Evolutionary conservation across 2,329 filamentous ascomycete genomes (phyloP).

Genomic region (Aschersonia sp.): DNA sequence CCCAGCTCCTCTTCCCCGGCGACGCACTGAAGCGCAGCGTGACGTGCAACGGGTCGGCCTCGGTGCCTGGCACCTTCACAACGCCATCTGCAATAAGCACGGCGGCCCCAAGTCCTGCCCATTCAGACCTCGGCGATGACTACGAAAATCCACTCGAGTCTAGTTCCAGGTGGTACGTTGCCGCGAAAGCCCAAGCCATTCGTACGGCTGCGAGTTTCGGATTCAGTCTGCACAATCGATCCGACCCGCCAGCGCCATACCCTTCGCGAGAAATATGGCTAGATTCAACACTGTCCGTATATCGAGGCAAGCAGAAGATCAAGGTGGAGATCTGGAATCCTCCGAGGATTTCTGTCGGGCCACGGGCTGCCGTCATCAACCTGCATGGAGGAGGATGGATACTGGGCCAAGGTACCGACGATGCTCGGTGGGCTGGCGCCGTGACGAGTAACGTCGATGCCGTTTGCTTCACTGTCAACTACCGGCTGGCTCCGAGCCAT

Average conservation of each 20-base stretch:
- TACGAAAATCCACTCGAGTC: slow-evolving; percentile 29
- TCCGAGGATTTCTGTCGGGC: slow-evolving; percentile 16
- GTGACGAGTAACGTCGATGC: slow-evolving; percentile 37
- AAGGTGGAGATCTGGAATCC: slow-evolving; percentile 32
- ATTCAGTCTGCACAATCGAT: slow-evolving; percentile 26
- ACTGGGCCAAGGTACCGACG: slow-evolving; percentile 46
- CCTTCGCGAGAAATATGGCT: slow-evolving; percentile 24
- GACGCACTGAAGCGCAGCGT: slow-evolving; percentile 5
- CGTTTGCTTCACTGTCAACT: slow-evolving; percentile 50
- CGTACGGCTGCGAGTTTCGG: slow-evolving; percentile 28
- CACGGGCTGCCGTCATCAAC: slow-evolving; percentile 43
- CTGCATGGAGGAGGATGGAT: slow-evolving; percentile 57
- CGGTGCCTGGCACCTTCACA: slow-evolving; percentile 1
- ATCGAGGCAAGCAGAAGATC: slow-evolving; percentile 22
- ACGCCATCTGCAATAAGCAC: slow-evolving; percentile 8
- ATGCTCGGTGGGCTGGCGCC: slow-evolving; percentile 43
- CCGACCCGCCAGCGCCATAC: slow-evolving; percentile 22
- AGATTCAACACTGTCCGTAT: slow-evolving; percentile 25
- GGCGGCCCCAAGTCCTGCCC: slow-evolving; percentile 14
- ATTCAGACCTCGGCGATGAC: slow-evolving; percentile 17
- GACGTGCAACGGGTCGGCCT: slow-evolving; percentile 1
- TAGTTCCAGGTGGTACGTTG: slow-evolving; percentile 27
- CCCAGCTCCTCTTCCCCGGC: slow-evolving; percentile 1
- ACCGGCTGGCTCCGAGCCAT: slow-evolving; percentile 50
- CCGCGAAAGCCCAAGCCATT: slow-evolving; percentile 25